A percentile compares a stretch with the other conserved stretches of the same genome.
These are phyloP conservation scores for Wickerhamomyces bisporus DNA, from an alignment of 805 yeast species.

Conservation along the genomic window DNA sequence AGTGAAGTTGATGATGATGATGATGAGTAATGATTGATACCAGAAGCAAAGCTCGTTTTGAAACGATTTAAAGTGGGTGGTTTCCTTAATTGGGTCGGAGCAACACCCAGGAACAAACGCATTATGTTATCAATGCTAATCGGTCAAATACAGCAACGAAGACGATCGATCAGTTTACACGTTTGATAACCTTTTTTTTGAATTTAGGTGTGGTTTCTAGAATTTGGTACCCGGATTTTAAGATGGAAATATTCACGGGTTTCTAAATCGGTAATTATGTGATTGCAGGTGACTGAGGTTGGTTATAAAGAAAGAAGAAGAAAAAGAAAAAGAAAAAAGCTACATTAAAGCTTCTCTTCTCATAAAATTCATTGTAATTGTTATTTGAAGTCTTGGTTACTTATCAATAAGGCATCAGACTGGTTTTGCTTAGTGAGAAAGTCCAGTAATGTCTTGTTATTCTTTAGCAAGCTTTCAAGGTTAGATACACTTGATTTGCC, in stretches of 20 bases:
- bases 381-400: slow-evolving; percentile 39
- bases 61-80: slow-evolving; percentile 29
- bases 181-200: no score
- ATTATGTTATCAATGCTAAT: no score
- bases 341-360: no score
- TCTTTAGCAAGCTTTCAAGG: slow-evolving; percentile 38
- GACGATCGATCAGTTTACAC: no score
- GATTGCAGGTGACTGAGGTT: slow-evolving; percentile 21
- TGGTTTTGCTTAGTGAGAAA: slow-evolving; percentile 28
- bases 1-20: neutral
- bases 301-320: slow-evolving; percentile 5
- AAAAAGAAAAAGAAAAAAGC: neutral
- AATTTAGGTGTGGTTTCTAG: no score
- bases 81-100: no score
- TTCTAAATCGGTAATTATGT: no score
- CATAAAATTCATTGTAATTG: no score
- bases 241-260: no score
- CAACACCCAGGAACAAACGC: neutral
- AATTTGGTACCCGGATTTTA: no score
- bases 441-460: slow-evolving; percentile 33
- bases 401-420: slow-evolving; percentile 33
- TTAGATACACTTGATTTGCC: slow-evolving; percentile 41
- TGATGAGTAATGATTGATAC: neutral
- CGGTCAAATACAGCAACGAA: no score
- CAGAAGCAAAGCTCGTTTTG: neutral